Conservation (phyloP, 192 early-diverging fungal species). For the Chytriomyces sp. region DNA sequence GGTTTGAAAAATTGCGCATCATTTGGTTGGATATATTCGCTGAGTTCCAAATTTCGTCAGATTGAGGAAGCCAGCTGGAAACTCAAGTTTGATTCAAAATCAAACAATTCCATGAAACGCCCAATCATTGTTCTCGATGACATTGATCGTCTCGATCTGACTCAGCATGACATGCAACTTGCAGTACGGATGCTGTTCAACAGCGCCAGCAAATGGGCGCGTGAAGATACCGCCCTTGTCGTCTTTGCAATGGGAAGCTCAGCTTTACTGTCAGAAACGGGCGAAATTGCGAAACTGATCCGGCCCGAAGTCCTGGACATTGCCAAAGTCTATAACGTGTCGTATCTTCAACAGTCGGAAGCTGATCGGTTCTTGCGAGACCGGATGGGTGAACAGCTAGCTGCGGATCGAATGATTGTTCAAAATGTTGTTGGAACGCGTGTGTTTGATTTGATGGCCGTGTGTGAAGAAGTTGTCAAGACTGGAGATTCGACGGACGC, state of each 20-base stretch:
- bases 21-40: too few species aligned
- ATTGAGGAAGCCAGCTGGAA: conserved; percentile 37
- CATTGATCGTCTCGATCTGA: conserved; percentile 29
- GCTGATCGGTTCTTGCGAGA: conserved; percentile 22
- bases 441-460: conserved; percentile 18
- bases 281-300: not conserved
- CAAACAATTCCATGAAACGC: not conserved
- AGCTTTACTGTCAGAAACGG: not conserved
- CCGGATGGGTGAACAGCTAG: not conserved
- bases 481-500: not conserved
- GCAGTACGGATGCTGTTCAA: conserved; percentile 33
- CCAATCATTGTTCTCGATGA: conserved; percentile 37
- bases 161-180: not conserved
- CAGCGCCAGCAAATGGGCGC: conserved; percentile 35
- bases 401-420: not conserved
- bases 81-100: conserved; percentile 27
- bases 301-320: not conserved
- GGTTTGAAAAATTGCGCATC: not conserved
- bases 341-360: not conserved
- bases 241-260: conserved; percentile 9
- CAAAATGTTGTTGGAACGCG: conserved; percentile 16
- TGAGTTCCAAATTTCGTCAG: too few species aligned
- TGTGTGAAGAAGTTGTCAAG: conserved; percentile 30
- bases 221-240: conserved; percentile 36
- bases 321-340: conserved; percentile 28